Evolutionary conservation across 2,329 filamentous ascomycete species (phyloP), one percentile per base, ranked within the genome.

Genomic region (Cladosporium halotolerans): DNA sequence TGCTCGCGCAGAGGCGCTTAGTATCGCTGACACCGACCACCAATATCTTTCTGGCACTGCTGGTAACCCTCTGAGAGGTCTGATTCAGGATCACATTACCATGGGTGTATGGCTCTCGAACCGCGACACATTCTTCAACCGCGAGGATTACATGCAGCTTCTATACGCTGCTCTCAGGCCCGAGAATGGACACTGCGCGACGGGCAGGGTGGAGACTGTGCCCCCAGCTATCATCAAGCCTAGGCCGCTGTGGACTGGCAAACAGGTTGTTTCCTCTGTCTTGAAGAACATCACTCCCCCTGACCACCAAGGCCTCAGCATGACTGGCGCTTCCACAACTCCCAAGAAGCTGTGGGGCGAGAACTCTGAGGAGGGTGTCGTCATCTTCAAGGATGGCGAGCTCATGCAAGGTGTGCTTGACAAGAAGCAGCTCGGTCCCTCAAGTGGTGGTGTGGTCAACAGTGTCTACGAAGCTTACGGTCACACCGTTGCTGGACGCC

Each of bases 31-130:
- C 68, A 96, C 93, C 2, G 92, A 99, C 68, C 91, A 96, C 66
- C 93, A 99, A 65, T 99, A 99, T 68, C 80, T 99, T 34, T 95
- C 91, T 33, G 89, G 87, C 16, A 99, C 93, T 3, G 88, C 89
- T 13, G 93, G 93, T 53, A 95, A 96, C 66, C 93, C 93, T 0
- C 77, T 99, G 13, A 81, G 93, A 77, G 93, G 93, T 81, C 75
- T 99, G 48, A 99, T 99, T 72, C 95, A 99, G 72, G 93, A 99
- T 78, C 93, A 99, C 70, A 87, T 99, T 56, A 96, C 92, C 2
- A 92, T 99, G 68, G 90, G 89, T 42, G 89, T 96, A 3, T 86
- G 86, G 71, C 81, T 99, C 53, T 96, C 91, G 54, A 95, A 85
- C 70, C 85, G 89, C 64, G 93, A 99, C 69, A 89, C 87, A 3